Evolutionary conservation across 441 rosid species (phyloP), one percentile per base, ranked within the genome.

Genomic region (Mallotus japonicus): DNA sequence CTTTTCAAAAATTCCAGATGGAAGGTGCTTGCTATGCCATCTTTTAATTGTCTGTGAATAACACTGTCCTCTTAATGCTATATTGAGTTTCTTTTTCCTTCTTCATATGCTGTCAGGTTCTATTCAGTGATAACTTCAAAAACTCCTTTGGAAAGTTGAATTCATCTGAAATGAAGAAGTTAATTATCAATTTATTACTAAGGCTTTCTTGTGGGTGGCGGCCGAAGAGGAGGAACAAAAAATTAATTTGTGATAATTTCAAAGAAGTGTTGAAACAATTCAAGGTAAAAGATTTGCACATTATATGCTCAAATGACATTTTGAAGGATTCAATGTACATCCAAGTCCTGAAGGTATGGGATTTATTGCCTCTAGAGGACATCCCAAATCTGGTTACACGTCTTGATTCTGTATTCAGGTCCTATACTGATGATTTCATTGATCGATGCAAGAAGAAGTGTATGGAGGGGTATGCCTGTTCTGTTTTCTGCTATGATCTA

Each of bases 301-400:
- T 85, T 24, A 17, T 83, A 17, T 83, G 84, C 71, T 76, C 86
- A 0, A 70, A 69, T 65, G 92, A 88, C 67, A 49, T 88, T 8
- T 28, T 46, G 62, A 82, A 85, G 76, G 84, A 83, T 37, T 62
- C 6, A 13, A 0, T 20, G 47, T 73, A 79, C 74, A 69, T 15
- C 3, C 90, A 86, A 79, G 79, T 79, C n/a, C 65, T 88, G 73
- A 88, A 77, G 81, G 77, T 79, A 19, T 88, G 88, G 88, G 90
- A 85, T 67, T 55, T 87, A 64, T 57, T 86, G 78, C 83, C 85
- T 2, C 44, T 73, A 51, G 69, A 70, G 70, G 81, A 76, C 57
- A 74, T 75, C 8, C 71, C 64, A 4, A 67, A 57, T 50, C 16
- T 85, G 79, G 72, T 72, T 28, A 53, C 67, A 64, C 80, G 78